Base-by-base conservation (phyloP, 768 basidiomycete species). In the Leccinum boreale region DNA sequence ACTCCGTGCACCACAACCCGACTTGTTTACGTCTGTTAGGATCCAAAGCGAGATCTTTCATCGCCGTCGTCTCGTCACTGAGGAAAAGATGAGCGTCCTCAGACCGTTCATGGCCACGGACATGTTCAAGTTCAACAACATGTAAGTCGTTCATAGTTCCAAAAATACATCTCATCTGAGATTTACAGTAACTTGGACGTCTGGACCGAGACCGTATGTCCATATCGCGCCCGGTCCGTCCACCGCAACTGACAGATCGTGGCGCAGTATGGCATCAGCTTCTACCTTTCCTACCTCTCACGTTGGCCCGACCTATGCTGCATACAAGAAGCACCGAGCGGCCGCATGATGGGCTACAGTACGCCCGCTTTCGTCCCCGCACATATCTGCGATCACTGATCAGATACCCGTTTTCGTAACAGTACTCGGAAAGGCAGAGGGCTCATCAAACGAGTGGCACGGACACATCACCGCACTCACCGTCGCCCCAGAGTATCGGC, bases 401-500 rank as follows among this genome's bases (percentile, higher is more conserved):
- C 56, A 35, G 47, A 33, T 35, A 29, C 39, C 57, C 48, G 3
- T 56, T 51, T 23, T 53, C 39, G 19, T 35, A 44, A 28, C 65
- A 98, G 97, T 98, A 64, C 79, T 99, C 52, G 94, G 94, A 24
- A 99, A 98, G 67, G 92, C 94, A 1, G 94, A 97, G 72, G 94
- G 94, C 2, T 61, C 72, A 5, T 77, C 78, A 0, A 57, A 73
- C 1, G 94, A 95, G 66, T 93, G 90, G 85, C 93, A 94, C 66
- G 96, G 94, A 0, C 97, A 98, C 67, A 87, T 98, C 66, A 98
- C 96, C 1, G 95, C 95, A 0, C 78, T 99, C 51, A 93, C 94
- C 5, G 94, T 99, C 55, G 90, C 94, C 0, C 97, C 97, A 12
- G 87, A 92, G 65, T 97, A 92, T 73, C 89, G 97, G 44, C 87